Evolutionary conservation across 2,329 filamentous ascomycete genomes (phyloP).

Genomic region (Colletotrichum sp.): DNA sequence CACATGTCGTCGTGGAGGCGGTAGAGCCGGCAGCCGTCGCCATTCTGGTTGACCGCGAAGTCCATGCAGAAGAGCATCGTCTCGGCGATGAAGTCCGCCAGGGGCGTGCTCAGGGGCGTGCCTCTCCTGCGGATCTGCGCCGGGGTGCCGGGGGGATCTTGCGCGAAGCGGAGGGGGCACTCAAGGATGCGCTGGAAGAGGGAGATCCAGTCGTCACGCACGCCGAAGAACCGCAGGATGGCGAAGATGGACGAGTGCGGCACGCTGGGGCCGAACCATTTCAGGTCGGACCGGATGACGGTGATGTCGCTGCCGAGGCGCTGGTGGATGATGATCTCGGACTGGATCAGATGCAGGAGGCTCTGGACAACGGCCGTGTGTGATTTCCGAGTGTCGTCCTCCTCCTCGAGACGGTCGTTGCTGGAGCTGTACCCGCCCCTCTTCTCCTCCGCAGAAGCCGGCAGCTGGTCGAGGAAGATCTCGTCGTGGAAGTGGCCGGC

Average conservation of each 20-base stretch:
- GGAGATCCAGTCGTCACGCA: constrained; percentile 54
- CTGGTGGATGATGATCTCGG: constrained; percentile 58
- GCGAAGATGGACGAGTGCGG: constrained; percentile 60
- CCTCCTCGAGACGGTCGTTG: constrained; percentile 36
- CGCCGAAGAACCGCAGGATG: constrained; percentile 59
- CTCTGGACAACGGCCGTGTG: constrained; percentile 57
- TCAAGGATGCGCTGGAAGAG: constrained; percentile 61
- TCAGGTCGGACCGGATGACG: constrained; percentile 62
- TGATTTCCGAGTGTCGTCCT: constrained; percentile 39
- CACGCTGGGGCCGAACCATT: constrained; percentile 62
- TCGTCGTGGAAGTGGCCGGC: constrained; percentile 40
- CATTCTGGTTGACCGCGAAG: constrained; percentile 62
- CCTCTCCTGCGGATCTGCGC: constrained; percentile 53
- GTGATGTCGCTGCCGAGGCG: constrained; percentile 53
- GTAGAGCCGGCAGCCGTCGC: constrained; percentile 57
- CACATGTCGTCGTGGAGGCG: constrained; percentile 70
- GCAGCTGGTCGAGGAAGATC: constrained; percentile 64
- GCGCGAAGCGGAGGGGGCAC: constrained; percentile 55
- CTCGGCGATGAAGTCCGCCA: constrained; percentile 63
- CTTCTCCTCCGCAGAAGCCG: constrained; percentile 40
- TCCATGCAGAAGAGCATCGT: constrained; percentile 66
- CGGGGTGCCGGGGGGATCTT: constrained; percentile 49
- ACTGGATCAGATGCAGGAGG: constrained; percentile 60
- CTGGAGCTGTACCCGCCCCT: constrained; percentile 41
- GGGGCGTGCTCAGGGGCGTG: constrained; percentile 58